Evolutionary conservation across 1,139 yeast genomes (phyloP), one percentile per base, ranked within the genome.

Genomic region (Taiozyma sp.): DNA sequence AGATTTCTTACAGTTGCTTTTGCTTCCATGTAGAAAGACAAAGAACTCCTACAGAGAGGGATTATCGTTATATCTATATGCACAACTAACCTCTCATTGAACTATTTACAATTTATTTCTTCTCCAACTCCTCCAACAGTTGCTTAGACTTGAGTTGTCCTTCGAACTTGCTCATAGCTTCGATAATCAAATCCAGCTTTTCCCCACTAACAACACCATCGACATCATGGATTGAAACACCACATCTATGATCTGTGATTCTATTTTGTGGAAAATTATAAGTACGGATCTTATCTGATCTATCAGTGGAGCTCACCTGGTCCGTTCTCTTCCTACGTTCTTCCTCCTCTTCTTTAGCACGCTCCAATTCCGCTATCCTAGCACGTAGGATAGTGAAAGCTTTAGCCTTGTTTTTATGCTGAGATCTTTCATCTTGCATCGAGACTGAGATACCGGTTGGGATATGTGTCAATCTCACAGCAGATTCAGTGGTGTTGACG

Each of bases 401-500:
- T 63, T 88, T 90, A n/a, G 97, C 97, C 66, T 90, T 91, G 68
- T 95, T 95, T 61, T 85, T 81, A 51, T 95, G 97, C 69, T 93
- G 99, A 0, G 97, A 91, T 56, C 99, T 73, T 64, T 91, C 97
- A 65, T 93, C 97, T 66, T 95, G 99, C 75, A 93, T 96, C 51
- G 83, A 77, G 4, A 93, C 97, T 14, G 83, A 84, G 44, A 90
- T 83, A 4, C 98, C 97, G 0, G 97, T 84, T 2, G 99, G 98
- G 22, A 87, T 75, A 70, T 93, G 99, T 0, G 95, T 91, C 40
- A 95, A 72, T 61, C 99, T 77, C 22, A 93, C 98, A 0, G 99
- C 99, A 1, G 97, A 90, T 66, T 93, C 99, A 0, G 99, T 93
- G 22, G 97, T 93, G 65, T 95, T 93, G 46, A 93, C 99, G 66